Conservation (phyloP, 2,329 filamentous ascomycete genomes). For the Stachybotrys echinatus region DNA sequence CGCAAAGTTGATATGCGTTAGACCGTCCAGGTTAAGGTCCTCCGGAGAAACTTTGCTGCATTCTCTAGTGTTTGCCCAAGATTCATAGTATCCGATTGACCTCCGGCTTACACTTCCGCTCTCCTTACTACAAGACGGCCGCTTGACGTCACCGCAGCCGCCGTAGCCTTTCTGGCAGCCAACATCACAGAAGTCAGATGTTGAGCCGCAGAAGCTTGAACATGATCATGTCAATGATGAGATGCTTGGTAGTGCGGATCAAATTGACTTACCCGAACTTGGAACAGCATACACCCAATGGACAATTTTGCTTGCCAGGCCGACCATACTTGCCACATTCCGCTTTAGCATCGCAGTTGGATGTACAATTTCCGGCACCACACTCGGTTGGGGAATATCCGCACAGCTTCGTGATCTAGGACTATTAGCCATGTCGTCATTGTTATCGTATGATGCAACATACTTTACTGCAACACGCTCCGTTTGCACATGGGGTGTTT, state of each 20-base stretch:
- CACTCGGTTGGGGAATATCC: background rate
- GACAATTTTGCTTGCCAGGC: background rate
- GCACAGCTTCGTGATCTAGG: background rate
- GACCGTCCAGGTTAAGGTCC: background rate
- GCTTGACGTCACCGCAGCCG: background rate
- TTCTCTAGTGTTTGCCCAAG: background rate
- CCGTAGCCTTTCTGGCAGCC: background rate
- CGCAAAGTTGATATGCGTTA: slow-evolving; percentile 17
- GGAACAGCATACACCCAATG: background rate
- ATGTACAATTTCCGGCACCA: slow-evolving; percentile 10
- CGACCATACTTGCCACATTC: background rate
- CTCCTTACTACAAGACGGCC: too few species aligned
- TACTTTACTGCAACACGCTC: slow-evolving; percentile 14
- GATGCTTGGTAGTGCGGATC: background rate
- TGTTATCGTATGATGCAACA: background rate
- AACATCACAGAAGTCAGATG: background rate
- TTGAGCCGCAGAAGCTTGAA: background rate
- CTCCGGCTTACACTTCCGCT: too few species aligned
- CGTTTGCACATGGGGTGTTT: slow-evolving; percentile 12
- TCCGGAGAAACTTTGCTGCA: background rate
- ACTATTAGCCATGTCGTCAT: background rate
- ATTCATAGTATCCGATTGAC: background rate
- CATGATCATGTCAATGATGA: background rate
- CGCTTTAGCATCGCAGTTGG: slow-evolving; percentile 23
- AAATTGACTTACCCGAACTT: background rate